These are phyloP conservation scores for Drechmeria coniospora DNA, from an alignment of 2,329 filamentous ascomycete genomes.

Conservation along the genomic window DNA sequence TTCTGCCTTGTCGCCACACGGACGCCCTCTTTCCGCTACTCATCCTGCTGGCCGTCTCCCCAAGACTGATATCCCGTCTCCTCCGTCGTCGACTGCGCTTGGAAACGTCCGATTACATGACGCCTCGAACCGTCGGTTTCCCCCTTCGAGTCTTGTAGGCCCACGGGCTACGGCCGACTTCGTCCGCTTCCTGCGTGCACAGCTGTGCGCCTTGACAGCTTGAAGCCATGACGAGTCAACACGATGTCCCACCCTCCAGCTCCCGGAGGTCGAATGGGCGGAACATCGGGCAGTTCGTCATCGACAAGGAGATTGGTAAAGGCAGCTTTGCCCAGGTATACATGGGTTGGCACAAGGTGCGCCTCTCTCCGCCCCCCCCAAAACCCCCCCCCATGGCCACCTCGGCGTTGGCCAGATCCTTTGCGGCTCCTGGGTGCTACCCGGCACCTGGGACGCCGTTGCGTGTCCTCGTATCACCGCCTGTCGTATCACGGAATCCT, in stretches of 20 bases:
- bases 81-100: conserved; percentile 1
- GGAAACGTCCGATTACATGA: conserved; percentile 23
- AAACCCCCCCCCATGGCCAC: background rate
- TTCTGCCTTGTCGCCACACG: conserved; percentile 7
- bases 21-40: conserved; percentile 1
- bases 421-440: no score
- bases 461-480: background rate
- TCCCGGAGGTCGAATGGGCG: conserved; percentile 19
- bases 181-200: conserved; percentile 17
- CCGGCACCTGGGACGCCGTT: no score
- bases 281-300: conserved; percentile 58
- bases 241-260: conserved; percentile 20
- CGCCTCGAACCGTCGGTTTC: conserved; percentile 17
- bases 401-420: no score
- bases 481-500: background rate
- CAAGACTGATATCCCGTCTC: no score
- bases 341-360: conserved; percentile 66
- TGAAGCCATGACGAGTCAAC: conserved; percentile 24
- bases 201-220: conserved; percentile 10
- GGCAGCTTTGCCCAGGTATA: conserved; percentile 97
- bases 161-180: conserved; percentile 17
- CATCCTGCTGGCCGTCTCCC: conserved; percentile 1
- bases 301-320: conserved; percentile 84
- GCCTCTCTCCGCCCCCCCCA: background rate
- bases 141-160: conserved; percentile 21